These are phyloP conservation scores for Pseudogymnoascus sp. DNA, from an alignment of 2,329 filamentous ascomycete genomes.

Conservation along the genomic window DNA sequence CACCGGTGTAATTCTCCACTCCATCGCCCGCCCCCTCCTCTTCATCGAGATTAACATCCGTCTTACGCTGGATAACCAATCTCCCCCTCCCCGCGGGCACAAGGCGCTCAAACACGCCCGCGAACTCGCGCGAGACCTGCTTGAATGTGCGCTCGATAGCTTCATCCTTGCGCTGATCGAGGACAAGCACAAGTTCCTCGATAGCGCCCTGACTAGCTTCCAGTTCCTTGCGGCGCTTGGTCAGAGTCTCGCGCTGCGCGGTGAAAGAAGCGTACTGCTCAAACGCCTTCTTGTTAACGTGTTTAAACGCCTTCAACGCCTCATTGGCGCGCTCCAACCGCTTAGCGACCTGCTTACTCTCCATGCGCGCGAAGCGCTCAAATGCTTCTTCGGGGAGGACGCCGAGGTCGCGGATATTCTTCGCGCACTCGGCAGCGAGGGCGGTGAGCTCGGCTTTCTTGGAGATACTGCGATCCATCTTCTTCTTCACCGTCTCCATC, in stretches of 20 bases:
- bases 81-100: conserved; percentile 89
- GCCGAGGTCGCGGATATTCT: conserved; percentile 86
- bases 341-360: conserved; percentile 62
- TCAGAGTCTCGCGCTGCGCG: conserved; percentile 77
- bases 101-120: conserved; percentile 85
- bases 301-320: conserved; percentile 88
- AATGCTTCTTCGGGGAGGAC: conserved; percentile 91
- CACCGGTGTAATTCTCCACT: conserved; percentile 93
- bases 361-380: conserved; percentile 78
- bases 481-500: conserved; percentile 80
- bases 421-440: conserved; percentile 70
- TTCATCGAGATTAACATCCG: conserved; percentile 57
- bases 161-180: conserved; percentile 94
- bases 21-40: conserved; percentile 62
- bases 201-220: conserved; percentile 81
- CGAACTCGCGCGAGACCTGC: conserved; percentile 90
- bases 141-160: conserved; percentile 98
- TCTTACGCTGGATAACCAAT: conserved; percentile 84
- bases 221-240: conserved; percentile 76
- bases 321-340: conserved; percentile 87
- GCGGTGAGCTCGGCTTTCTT: conserved; percentile 73
- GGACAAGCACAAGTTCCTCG: conserved; percentile 80
- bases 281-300: conserved; percentile 99
- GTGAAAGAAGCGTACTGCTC: conserved; percentile 99
- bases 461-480: conserved; percentile 84